Base-by-base conservation (phyloP, 2,329 filamentous ascomycete genomes). In the Fusarium fracticaudum region DNA sequence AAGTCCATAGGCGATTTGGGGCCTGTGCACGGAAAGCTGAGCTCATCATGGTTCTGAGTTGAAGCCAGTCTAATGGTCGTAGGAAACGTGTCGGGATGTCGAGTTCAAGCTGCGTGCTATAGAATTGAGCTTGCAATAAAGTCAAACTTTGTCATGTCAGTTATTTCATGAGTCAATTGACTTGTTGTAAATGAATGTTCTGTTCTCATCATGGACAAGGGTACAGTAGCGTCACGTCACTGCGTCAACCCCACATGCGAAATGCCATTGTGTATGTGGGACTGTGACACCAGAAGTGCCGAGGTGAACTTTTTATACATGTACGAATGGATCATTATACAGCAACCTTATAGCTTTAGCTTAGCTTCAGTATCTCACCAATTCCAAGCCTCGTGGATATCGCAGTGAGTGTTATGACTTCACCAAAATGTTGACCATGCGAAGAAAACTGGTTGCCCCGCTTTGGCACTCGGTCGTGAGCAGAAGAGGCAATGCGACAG, bases 41-140 rank as follows among this genome's bases (percentile, higher is more conserved):
- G 13, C 9, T 14, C 40, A 58, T 48, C 40, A 47, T 58, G 22
- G 18, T 35, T 37, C 18, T 37, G 0, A 8, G 8, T 20, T 11
- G 1, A 20, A 24, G 6, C 15, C 14, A 17, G 29, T 31, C 5
- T 0, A n/a, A 1, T 0, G 5, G 22, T 6, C 20, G 15, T 14
- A 18, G 2, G 31, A 18, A 51, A 1, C 4, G 8, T 11, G 2
- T 24, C 9, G 6, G 3, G 3, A 11, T 3, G n/a, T n/a, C n/a
- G n/a, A n/a, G n/a, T n/a, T n/a, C n/a, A n/a, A n/a, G n/a, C n/a
- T n/a, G n/a, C n/a, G n/a, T n/a, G n/a, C n/a, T n/a, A n/a, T n/a
- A n/a, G n/a, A n/a, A n/a, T n/a, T n/a, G n/a, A n/a, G n/a, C n/a
- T n/a, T n/a, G n/a, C n/a, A n/a, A n/a, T n/a, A n/a, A n/a, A n/a